Conservation (phyloP, 1,139 yeast genomes). For the Taphrina communis region DNA sequence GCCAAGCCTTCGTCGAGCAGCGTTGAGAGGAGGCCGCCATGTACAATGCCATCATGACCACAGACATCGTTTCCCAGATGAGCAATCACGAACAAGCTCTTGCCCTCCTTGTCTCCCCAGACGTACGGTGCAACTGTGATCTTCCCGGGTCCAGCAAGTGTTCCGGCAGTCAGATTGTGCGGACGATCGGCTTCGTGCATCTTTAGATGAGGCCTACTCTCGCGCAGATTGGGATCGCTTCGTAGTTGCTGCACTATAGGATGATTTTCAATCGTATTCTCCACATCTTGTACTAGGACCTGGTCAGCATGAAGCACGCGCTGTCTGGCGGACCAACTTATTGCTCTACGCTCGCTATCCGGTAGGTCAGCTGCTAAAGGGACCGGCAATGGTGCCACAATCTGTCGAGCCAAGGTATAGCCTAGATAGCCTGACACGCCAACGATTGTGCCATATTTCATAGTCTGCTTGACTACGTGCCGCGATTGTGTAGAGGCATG, state of each 20-base stretch:
- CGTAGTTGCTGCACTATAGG: conserved; percentile 44
- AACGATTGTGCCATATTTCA: conserved; percentile 12
- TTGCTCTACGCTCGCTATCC: conserved; percentile 1
- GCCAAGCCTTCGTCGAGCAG: conserved; percentile 85
- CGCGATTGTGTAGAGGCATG: conserved; percentile 15
- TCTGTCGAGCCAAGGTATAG: conserved; percentile 23
- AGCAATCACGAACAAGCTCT: conserved; percentile 42
- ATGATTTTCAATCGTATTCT: conserved; percentile 27
- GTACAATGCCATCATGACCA: conserved; percentile 76
- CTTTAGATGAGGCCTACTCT: conserved; percentile 45
- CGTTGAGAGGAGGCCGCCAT: conserved; percentile 85
- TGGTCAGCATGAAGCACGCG: not conserved
- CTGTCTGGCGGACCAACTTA: not conserved
- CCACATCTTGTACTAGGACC: conserved; percentile 15
- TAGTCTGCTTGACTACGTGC: not conserved
- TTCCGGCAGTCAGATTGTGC: conserved; percentile 51
- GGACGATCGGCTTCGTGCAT: conserved; percentile 47
- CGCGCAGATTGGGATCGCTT: conserved; percentile 42
- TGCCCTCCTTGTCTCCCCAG: conserved; percentile 47
- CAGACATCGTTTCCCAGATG: conserved; percentile 69
- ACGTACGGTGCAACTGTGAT: conserved; percentile 51
- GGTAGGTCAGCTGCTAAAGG: conserved; percentile 20
- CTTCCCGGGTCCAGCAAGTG: conserved; percentile 49
- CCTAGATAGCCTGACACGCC: conserved; percentile 24
- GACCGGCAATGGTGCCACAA: conserved; percentile 15